Base-by-base conservation (phyloP, 257 asterid genomes). In the Rubia yunnanensis region DNA sequence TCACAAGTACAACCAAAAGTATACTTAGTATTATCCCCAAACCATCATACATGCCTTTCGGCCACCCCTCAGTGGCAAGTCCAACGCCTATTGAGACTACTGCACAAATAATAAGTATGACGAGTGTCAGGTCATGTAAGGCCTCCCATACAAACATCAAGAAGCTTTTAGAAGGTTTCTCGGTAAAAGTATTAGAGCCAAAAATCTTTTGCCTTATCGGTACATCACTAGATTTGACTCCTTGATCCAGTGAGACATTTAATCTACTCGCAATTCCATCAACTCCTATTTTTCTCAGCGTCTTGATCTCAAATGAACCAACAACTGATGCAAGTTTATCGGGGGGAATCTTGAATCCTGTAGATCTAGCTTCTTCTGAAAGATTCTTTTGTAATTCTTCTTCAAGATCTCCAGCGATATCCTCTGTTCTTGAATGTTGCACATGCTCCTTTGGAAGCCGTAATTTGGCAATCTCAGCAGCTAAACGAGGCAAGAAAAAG, bases 51-150 rank as follows among this genome's bases (percentile, higher is more conserved):
- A 79, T 88, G 66, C 98, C 97, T 72, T 77, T 88, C 22, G 99
- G 99, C 91, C 94, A 94, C 34, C 99, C 98, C 78, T 94, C 98
- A 30, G 99, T 94, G 67, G 98, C 89, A 73, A 90, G 92, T 73
- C 98, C 99, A 49, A 94, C 99, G 5, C 85, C 95, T 52, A 94
- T 84, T 23, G 96, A 90, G 65, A 90, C 95, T 76, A 88, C 85
- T 38, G 99, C 95, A 60, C 96, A 90, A 59, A 90, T 85, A 18
- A 90, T 90, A 71, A 94, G 95, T 69, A 94, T 94, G 72, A 90
- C 54, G 32, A 94, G 99, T 7, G 99, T 94, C 73, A 90, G 73
- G 76, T 94, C 99, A 1, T 90, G 97, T 69, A 90, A 82, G 66
- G 96, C 97, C 22, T 94, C 99, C 99, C 97, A 94, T 48, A 94